These are phyloP conservation scores for Termitomyces sp. DNA, from an alignment of 768 basidiomycete genomes.

Conservation along the genomic window DNA sequence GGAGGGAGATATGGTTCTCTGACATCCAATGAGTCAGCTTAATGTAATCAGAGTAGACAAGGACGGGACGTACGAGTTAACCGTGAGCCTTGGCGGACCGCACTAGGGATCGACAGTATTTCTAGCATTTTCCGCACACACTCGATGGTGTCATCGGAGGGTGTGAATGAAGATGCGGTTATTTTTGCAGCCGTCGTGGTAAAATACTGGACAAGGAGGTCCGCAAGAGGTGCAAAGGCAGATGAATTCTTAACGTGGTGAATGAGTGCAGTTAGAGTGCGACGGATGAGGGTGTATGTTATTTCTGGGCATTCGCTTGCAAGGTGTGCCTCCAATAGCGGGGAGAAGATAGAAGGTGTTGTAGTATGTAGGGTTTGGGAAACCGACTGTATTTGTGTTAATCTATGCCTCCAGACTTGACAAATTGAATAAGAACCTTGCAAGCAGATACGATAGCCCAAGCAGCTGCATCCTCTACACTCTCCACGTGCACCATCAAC, in stretches of 20 bases:
- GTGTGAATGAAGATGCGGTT: constrained; percentile 11
- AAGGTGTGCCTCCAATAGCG: constrained; percentile 54
- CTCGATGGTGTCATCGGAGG: constrained; percentile 21
- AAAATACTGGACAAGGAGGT: constrained; percentile 43
- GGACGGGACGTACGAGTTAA: constrained; percentile 42
- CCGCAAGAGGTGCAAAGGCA: constrained; percentile 52
- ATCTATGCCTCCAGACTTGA: background rate
- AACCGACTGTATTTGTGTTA: constrained; percentile 49
- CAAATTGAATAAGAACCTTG: constrained; percentile 45
- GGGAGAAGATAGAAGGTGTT: constrained; percentile 53
- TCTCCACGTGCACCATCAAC: constrained; percentile 44
- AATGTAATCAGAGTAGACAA: background rate
- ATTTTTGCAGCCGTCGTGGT: constrained; percentile 15
- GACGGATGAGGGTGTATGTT: constrained; percentile 55
- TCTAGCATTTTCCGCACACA: constrained; percentile 48
- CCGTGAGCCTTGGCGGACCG: constrained; percentile 69
- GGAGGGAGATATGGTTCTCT: constrained; percentile 29
- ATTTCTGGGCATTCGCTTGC: constrained; percentile 27
- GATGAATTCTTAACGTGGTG: constrained; percentile 76
- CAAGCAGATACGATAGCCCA: constrained; percentile 76
- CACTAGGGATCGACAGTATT: constrained; percentile 47
- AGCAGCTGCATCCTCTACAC: constrained; percentile 58
- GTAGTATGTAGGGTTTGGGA: constrained; percentile 78
- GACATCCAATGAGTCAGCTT: background rate
- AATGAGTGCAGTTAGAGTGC: constrained; percentile 71